These are phyloP conservation scores for Coemansia sp. DNA, from an alignment of 192 early-diverging fungal species.

Conservation along the genomic window DNA sequence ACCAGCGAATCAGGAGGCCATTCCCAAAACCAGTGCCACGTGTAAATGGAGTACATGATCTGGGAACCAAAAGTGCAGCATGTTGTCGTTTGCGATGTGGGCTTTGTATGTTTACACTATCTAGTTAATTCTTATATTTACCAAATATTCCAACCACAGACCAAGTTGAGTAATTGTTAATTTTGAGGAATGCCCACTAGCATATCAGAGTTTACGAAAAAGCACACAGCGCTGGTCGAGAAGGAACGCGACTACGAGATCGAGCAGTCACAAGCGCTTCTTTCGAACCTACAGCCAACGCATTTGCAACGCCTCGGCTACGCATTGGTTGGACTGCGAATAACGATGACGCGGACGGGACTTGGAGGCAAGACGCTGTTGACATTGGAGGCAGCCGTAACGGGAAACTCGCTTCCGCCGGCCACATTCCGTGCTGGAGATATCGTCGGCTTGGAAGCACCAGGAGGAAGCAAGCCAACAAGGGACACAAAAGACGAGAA, in stretches of 20 bases:
- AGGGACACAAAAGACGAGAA: background rate
- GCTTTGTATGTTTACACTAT: no score
- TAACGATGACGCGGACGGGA: constrained; percentile 65
- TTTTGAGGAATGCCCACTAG: background rate
- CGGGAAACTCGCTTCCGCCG: constrained; percentile 60
- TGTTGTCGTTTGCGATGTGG: no score
- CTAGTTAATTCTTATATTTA: no score
- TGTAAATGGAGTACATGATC: background rate
- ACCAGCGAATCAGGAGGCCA: background rate
- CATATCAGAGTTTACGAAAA: constrained; percentile 15
- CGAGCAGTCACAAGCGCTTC: constrained; percentile 39
- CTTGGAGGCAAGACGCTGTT: constrained; percentile 70
- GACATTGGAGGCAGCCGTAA: constrained; percentile 64
- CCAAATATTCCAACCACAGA: no score
- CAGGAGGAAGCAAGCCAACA: background rate
- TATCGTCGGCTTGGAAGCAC: constrained; percentile 64
- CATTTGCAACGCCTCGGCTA: constrained; percentile 69
- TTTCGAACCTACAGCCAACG: constrained; percentile 54
- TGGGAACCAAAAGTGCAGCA: background rate
- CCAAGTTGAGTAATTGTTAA: background rate
- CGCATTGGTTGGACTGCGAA: constrained; percentile 63
- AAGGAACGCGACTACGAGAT: constrained; percentile 57
- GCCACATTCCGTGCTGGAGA: constrained; percentile 69
- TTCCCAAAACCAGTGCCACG: background rate
- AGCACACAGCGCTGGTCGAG: constrained; percentile 61